Evolutionary conservation across 306 rosid species (phyloP).

Genomic region (Cicer bijugum): DNA sequence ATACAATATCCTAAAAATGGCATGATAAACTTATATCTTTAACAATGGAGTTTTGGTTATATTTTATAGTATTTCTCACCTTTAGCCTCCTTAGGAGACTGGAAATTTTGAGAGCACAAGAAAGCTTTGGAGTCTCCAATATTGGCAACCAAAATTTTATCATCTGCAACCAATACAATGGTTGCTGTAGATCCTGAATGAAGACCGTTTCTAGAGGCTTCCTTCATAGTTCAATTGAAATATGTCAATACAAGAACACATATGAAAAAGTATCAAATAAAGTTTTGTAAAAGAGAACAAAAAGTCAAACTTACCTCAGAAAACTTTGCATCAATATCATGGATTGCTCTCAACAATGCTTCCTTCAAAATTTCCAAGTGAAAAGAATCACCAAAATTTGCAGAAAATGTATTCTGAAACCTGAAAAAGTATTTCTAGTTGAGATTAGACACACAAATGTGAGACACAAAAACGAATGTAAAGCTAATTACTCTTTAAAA

Average conservation of each 20-base stretch:
- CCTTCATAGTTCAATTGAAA: conserved; percentile 66
- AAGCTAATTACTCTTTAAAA: conserved; percentile 13
- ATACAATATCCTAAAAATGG: conserved; percentile 24
- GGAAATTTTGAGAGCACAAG: conserved; percentile 82
- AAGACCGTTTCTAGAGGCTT: conserved; percentile 68
- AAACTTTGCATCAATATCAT: conserved; percentile 83
- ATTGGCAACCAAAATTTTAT: conserved; percentile 88
- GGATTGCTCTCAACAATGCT: conserved; percentile 85
- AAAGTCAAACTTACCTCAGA: conserved; percentile 64
- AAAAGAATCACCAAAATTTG: conserved; percentile 65
- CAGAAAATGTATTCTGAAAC: conserved; percentile 66
- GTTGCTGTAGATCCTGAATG: conserved; percentile 91
- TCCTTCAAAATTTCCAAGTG: conserved; percentile 95
- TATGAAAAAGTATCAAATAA: not conserved
- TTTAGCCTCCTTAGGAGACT: conserved; percentile 82
- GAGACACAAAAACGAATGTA: conserved; percentile 28
- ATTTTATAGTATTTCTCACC: conserved; percentile 58
- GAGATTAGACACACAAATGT: conserved; percentile 26
- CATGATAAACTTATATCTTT: conserved; percentile 17
- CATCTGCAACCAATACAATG: conserved; percentile 73
- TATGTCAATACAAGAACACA: conserved; percentile 51
- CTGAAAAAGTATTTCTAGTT: conserved; percentile 54
- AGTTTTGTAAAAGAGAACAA: conserved; percentile 41
- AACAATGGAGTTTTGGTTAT: conserved; percentile 12
- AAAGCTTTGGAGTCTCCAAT: conserved; percentile 95